These are phyloP conservation scores for Agrocybe chaxingu DNA, from an alignment of 768 basidiomycete genomes.

Conservation along the genomic window DNA sequence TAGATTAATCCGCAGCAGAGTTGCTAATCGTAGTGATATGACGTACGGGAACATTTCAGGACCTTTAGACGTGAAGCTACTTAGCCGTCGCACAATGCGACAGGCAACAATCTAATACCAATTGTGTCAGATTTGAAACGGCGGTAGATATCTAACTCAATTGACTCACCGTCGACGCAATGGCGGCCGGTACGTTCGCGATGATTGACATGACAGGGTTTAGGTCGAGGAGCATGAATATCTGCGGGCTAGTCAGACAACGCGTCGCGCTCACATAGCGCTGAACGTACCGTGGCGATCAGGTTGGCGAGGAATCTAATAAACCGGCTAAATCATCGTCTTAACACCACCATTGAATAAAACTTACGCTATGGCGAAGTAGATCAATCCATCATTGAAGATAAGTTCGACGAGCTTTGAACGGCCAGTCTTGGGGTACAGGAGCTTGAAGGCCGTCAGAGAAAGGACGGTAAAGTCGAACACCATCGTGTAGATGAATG, in stretches of 20 bases:
- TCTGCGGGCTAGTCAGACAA: conserved; percentile 19
- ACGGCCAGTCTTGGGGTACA: conserved; percentile 39
- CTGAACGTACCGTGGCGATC: conserved; percentile 53
- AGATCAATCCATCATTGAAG: conserved; percentile 71
- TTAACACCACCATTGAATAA: not conserved
- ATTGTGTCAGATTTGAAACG: not conserved
- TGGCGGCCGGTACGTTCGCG: conserved; percentile 69
- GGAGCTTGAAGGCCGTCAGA: conserved; percentile 61
- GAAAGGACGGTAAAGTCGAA: conserved; percentile 65
- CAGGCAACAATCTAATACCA: conserved; percentile 55
- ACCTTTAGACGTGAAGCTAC: conserved; percentile 49
- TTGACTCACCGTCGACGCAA: conserved; percentile 57
- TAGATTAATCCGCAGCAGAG: not conserved
- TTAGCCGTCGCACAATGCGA: conserved; percentile 61
- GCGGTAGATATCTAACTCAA: not conserved
- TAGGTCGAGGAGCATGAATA: conserved; percentile 65
- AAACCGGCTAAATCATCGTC: not conserved
- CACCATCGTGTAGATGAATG: conserved; percentile 73
- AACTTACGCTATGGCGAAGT: conserved; percentile 67
- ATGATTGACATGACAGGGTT: conserved; percentile 76
- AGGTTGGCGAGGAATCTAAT: conserved; percentile 64
- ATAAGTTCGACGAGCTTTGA: conserved; percentile 62
- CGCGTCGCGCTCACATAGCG: not conserved
- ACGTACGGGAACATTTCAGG: conserved; percentile 56
- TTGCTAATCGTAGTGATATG: not conserved